Percentiles rank a stretch among this genome's conserved stretches.
These are phyloP conservation scores for Cladophialophora immunda DNA, from an alignment of 2,329 filamentous ascomycete species.

Conservation along the genomic window DNA sequence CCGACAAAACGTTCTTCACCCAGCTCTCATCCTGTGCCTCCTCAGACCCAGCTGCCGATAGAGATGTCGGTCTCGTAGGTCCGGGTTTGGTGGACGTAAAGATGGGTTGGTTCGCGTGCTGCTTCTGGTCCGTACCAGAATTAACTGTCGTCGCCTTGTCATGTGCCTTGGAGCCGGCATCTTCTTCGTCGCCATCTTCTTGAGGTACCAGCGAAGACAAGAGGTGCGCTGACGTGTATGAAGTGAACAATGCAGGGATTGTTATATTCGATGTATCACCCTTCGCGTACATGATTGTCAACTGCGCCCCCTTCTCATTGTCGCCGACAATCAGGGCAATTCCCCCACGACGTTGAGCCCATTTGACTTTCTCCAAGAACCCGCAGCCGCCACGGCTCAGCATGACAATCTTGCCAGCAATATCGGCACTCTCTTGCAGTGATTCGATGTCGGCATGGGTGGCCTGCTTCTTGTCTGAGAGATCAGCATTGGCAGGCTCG, in stretches of 20 bases:
- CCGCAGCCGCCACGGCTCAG: slow-evolving; percentile 93
- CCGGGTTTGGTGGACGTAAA: slow-evolving; percentile 43
- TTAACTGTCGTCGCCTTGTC: slow-evolving; percentile 34
- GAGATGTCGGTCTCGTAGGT: slow-evolving; percentile 35
- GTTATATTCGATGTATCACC: slow-evolving; percentile 95
- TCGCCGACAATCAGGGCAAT: slow-evolving; percentile 93
- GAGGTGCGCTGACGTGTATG: slow-evolving; percentile 90
- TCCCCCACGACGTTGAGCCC: slow-evolving; percentile 90
- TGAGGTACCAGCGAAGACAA: slow-evolving; percentile 85
- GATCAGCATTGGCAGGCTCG: slow-evolving; percentile 45
- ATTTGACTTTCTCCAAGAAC: slow-evolving; percentile 96
- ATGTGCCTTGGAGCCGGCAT: slow-evolving; percentile 47
- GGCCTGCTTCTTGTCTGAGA: slow-evolving; percentile 42
- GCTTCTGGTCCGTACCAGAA: slow-evolving; percentile 24
- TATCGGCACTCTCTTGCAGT: slow-evolving; percentile 89
- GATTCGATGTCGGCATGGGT: slow-evolving; percentile 91
- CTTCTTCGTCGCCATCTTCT: slow-evolving; percentile 68
- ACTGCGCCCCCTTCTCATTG: slow-evolving; percentile 83
- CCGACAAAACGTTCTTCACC: slow-evolving; percentile 56
- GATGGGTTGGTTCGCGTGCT: slow-evolving; percentile 42
- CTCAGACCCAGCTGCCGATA: slow-evolving; percentile 22
- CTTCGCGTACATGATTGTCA: slow-evolving; percentile 98
- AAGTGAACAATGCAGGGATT: slow-evolving; percentile 94
- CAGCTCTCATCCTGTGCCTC: slow-evolving; percentile 50
- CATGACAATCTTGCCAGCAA: slow-evolving; percentile 89